These are phyloP conservation scores for Pseudogymnoascus sp. DNA, from an alignment of 2,329 filamentous ascomycete species.

Conservation along the genomic window DNA sequence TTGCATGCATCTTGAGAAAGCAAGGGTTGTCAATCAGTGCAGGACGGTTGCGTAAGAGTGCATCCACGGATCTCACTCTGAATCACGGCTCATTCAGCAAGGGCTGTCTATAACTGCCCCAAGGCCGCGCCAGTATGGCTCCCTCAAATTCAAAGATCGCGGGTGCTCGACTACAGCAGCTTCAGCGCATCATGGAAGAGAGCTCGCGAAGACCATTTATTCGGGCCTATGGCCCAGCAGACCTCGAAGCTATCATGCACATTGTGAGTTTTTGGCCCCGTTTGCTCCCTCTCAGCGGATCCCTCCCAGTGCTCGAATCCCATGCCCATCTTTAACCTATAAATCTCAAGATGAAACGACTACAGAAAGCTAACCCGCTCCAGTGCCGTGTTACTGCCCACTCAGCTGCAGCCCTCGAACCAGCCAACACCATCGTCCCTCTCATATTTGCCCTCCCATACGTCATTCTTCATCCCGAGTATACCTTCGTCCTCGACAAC, in stretches of 20 bases:
- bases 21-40: background rate
- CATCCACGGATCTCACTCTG: background rate
- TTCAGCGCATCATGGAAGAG: constrained; percentile 5
- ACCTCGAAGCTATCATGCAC: background rate
- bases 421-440: constrained; percentile 9
- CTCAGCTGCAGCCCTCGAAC: background rate
- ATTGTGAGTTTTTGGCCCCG: background rate
- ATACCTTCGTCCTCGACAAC: constrained; percentile 1
- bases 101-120: constrained; percentile 3
- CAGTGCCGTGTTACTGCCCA: constrained; percentile 7
- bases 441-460: constrained; percentile 9
- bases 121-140: constrained; percentile 6
- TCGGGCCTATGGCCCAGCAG: background rate
- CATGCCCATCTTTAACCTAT: background rate
- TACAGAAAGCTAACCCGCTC: background rate
- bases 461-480: background rate
- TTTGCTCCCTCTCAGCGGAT: background rate
- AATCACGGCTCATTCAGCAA: constrained; percentile 6
- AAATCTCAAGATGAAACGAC: background rate
- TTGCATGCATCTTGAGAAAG: background rate
- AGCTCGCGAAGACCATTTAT: background rate
- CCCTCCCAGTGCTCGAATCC: background rate
- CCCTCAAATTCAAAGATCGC: constrained; percentile 6
- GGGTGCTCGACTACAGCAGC: background rate
- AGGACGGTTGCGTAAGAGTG: constrained; percentile 7